A percentile compares a stretch with the other conserved stretches of the same genome.
phyloP scores from a whole-genome alignment of 257 asterid species.

The Verbena officinalis region DNA sequence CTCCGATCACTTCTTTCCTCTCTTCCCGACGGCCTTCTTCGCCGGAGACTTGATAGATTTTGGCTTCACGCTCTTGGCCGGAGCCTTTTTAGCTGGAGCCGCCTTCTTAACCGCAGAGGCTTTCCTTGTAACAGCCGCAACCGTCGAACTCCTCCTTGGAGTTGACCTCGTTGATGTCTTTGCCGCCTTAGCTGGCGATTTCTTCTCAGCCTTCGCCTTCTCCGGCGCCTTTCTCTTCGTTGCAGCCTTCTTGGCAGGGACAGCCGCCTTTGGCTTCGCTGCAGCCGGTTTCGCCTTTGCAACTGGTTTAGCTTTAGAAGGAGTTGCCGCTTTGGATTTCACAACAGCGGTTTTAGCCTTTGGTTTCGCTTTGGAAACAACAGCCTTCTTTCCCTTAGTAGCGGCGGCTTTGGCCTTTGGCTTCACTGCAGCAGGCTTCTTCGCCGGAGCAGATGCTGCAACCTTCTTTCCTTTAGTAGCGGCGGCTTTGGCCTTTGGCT shows the following conservation, averaged over 20 bases:
- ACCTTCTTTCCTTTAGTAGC: conserved; percentile 31
- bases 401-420: conserved; percentile 26
- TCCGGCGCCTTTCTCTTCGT: conserved; percentile 54
- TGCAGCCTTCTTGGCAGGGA: conserved; percentile 39
- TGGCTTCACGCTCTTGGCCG: conserved; percentile 37
- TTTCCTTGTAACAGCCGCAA: conserved; percentile 20
- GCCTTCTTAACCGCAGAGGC: conserved; percentile 40
- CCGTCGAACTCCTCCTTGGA: conserved; percentile 39
- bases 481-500: conserved; percentile 39
- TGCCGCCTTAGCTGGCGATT: conserved; percentile 58
- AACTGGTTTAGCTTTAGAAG: conserved; percentile 1
- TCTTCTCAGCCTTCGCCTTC: conserved; percentile 39
- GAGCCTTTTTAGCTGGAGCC: conserved; percentile 43
- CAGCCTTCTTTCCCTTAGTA: conserved; percentile 22
- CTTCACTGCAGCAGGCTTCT: conserved; percentile 15
- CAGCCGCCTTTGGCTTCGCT: conserved; percentile 38
- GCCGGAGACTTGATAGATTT: conserved; percentile 45
- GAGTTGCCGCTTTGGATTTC: conserved; percentile 32
- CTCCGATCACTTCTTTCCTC: conserved; percentile 51
- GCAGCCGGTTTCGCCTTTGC: conserved; percentile 38
- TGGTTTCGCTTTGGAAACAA: conserved; percentile 34
- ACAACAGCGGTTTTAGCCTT: conserved; percentile 28
- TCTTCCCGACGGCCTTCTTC: conserved; percentile 41
- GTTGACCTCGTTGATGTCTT: conserved; percentile 50
- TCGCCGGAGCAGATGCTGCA: conserved; percentile 25